phyloP scores from a whole-genome alignment of 345 rosid genomes.

The Arabidopsis suecica region DNA sequence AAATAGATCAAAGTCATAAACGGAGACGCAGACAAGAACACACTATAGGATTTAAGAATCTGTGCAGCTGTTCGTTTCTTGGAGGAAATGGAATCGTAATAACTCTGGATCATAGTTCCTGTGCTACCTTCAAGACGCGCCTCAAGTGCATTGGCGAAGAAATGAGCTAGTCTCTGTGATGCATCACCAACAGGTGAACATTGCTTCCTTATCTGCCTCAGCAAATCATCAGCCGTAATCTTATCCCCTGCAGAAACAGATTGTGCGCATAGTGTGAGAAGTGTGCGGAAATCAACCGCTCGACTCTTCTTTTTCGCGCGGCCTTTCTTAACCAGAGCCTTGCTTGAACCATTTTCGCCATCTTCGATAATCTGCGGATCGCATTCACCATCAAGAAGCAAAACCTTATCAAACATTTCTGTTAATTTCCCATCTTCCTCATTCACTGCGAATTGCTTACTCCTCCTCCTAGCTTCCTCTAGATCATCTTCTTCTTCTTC shows the following conservation, averaged over 20 bases:
- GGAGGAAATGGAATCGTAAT: conserved; percentile 40
- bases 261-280: conserved; percentile 76
- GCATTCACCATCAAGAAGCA: conserved; percentile 48
- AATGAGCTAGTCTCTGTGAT: conserved; percentile 80
- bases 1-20: conserved; percentile 64
- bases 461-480: conserved; percentile 68
- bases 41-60: conserved; percentile 62
- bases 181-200: conserved; percentile 74
- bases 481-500: conserved; percentile 55
- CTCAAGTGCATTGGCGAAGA: conserved; percentile 83
- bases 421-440: conserved; percentile 62
- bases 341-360: conserved; percentile 34
- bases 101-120: conserved; percentile 48
- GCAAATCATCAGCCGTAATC: conserved; percentile 70
- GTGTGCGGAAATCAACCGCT: conserved; percentile 71
- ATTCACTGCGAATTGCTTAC: conserved; percentile 61
- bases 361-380: conserved; percentile 30
- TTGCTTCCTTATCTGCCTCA: conserved; percentile 78
- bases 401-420: conserved; percentile 75
- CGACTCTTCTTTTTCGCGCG: conserved; percentile 54
- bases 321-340: conserved; percentile 44
- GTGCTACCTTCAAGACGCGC: conserved; percentile 62
- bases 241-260: conserved; percentile 65
- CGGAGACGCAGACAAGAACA: conserved; percentile 59
- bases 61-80: conserved; percentile 65